phyloP scores from a whole-genome alignment of 2,329 filamentous ascomycete species.

The Elsinoe perseae region DNA sequence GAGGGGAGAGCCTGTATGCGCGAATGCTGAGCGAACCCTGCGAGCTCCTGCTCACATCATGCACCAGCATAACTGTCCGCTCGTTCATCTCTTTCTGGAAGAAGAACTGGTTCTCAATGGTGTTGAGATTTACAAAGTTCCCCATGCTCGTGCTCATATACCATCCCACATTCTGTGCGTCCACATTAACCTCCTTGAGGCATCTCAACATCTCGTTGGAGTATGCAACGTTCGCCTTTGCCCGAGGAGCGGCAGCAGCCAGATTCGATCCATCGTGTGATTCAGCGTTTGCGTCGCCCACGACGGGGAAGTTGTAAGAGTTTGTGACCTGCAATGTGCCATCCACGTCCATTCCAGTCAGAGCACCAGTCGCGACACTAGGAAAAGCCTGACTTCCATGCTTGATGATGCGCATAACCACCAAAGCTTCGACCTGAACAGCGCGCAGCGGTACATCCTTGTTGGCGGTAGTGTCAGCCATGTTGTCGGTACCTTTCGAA shows the following conservation, averaged over 20 bases:
- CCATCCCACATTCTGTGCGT: conserved; percentile 97
- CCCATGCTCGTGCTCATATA: conserved; percentile 98
- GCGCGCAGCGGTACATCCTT: conserved; percentile 19
- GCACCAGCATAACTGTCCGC: conserved; percentile 77
- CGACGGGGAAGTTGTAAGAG: conserved; percentile 82
- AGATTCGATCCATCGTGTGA: conserved; percentile 62
- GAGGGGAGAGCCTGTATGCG: conserved; percentile 80
- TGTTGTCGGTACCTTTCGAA: conserved; percentile 7
- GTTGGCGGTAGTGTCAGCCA: conserved; percentile 18
- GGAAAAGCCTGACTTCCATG: conserved; percentile 85
- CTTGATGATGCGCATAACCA: conserved; percentile 97
- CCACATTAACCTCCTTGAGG: conserved; percentile 93
- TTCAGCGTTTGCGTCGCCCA: conserved; percentile 58
- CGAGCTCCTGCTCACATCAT: conserved; percentile 90
- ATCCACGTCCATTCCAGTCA: conserved; percentile 87
- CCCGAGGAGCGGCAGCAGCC: conserved; percentile 80
- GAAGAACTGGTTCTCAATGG: conserved; percentile 96
- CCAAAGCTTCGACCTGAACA: conserved; percentile 22
- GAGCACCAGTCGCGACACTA: conserved; percentile 76
- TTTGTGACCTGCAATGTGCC: conserved; percentile 85
- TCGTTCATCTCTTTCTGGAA: conserved; percentile 92
- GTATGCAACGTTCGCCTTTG: conserved; percentile 82
- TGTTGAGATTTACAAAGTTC: conserved; percentile 90
- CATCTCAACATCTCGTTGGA: conserved; percentile 97
- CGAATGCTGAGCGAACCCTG: conserved; percentile 84